Base-by-base conservation (phyloP, 305 asterid genomes). In the Ilex paraguariensis region DNA sequence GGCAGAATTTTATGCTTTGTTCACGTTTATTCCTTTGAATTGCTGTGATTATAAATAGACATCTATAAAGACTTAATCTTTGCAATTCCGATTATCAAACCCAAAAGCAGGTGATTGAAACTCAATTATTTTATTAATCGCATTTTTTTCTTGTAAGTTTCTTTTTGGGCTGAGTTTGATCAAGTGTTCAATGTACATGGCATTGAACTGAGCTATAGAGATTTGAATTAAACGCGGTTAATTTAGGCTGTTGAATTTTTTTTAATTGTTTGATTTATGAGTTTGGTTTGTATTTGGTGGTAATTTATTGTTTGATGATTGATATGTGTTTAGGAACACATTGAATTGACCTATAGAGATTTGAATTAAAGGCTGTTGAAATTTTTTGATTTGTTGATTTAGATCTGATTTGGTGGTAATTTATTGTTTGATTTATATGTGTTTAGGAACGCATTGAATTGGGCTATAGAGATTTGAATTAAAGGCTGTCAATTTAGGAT, bases 1-100 rank as follows among this genome's bases (percentile, higher is more conserved):
- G 71, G 56, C 68, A 54, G 57, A 28, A 59, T 42, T 62, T 45
- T 70, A 63, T 70, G 66, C 7, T 62, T 54, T 36, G 6, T 36
- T 57, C 51, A 44, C 54, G 32, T 28, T 54, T 21, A n/a, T 21
- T 65, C 53, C 13, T 56, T 11, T 64, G 55, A 61, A 60, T 46
- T n/a, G 11, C 3, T 51, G 28, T 51, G 69, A 44, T 31, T 55
- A 51, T 31, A 42, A 10, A 62, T 48, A 64, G 60, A 10, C 36
- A 21, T 64, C 63, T 39, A 53, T 15, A 55, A 58, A 55, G 57
- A 39, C 13, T n/a, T 5, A 44, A 60, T 42, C 42, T 70, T 44
- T 53, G n/a, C 40, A 13, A 55, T 56, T 60, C 13, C 45, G 70
- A 66, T 63, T 46, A 70, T 64, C 31, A 50, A 9, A 56, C 21